Conservation (phyloP, 768 basidiomycete genomes). For the Strobilomyces dryophilus region DNA sequence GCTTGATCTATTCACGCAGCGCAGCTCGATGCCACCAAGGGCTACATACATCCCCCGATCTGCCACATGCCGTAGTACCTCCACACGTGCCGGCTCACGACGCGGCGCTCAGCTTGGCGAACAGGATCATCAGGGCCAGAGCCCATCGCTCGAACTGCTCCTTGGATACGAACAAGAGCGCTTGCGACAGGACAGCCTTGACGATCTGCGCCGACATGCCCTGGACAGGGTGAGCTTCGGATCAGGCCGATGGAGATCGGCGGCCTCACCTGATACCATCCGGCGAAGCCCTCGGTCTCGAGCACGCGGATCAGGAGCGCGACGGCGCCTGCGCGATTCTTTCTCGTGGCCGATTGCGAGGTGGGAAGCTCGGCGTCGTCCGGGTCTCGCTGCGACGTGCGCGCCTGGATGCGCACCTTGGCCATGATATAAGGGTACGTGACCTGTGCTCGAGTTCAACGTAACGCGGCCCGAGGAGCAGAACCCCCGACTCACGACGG, state of each 20-base stretch:
- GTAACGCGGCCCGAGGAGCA: not conserved
- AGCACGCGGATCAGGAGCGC: conserved; percentile 70
- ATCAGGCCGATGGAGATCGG: not conserved
- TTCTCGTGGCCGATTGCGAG: conserved; percentile 15
- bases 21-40: too few relatives aligned
- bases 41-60: too few relatives aligned
- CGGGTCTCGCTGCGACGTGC: conserved; percentile 51
- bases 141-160: conserved; percentile 95
- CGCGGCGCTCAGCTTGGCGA: conserved; percentile 29
- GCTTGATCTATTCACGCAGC: too few relatives aligned
- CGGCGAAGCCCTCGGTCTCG: conserved; percentile 73
- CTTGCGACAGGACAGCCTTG: conserved; percentile 95
- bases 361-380: conserved; percentile 20
- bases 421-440: conserved; percentile 97
- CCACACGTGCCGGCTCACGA: conserved; percentile 3
- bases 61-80: too few relatives aligned
- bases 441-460: conserved; percentile 45
- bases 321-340: conserved; percentile 67
- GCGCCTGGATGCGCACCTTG: conserved; percentile 93
- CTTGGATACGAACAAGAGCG: conserved; percentile 94
- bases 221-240: conserved; percentile 33
- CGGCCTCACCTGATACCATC: conserved; percentile 86
- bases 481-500: conserved; percentile 56
- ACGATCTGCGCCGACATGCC: conserved; percentile 96
- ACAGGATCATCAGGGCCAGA: conserved; percentile 60